Evolutionary conservation across 2,329 filamentous ascomycete species (phyloP), one percentile per base, ranked within the genome.

Genomic region (Rutstroemia sp.): DNA sequence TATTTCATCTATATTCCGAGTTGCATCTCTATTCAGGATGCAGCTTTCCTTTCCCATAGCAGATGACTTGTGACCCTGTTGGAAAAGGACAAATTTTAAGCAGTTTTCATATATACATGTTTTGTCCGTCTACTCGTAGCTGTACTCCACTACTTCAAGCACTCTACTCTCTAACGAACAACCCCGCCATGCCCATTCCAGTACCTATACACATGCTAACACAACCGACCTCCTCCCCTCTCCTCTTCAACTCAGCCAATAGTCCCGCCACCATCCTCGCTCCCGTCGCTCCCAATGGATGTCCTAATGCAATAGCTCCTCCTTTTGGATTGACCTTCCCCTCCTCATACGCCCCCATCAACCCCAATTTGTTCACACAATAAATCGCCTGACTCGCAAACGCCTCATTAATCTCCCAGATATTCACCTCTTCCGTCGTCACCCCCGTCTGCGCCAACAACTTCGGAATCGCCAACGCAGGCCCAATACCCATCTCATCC

Each of bases 381-480:
- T 95, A 79, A 5, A 87, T 72, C 1, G 81, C 76, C 72, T 86
- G 83, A 65, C 80, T 83, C 2, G 83, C 83, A 71, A 86, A 86
- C 6, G 83, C 83, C 79, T 96, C 92, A 71, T 96, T 96, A 72
- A 96, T 87, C 77, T 96, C 92, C 91, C 91, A n/a, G n/a, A n/a
- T n/a, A n/a, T n/a, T n/a, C n/a, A n/a, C n/a, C n/a, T n/a, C n/a
- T n/a, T n/a, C n/a, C n/a, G n/a, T n/a, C n/a, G n/a, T n/a, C n/a
- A n/a, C n/a, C 0, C 85, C 89, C 1, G 86, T 80, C 59, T 82
- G 81, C 18, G 75, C 71, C n/a, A 96, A 77, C 19, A 96, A 77
- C 69, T 86, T 88, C 6, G 92, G 92, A 52, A 96, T 92, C 0
- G 90, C 92, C 27, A 95, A 69, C 0, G 90, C 90, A 0, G 92